Percentiles rank a stretch among this genome's conserved stretches.
Evolutionary conservation across 495 filamentous ascomycete genomes (phyloP).

Genomic region (Tuber melanosporum): DNA sequence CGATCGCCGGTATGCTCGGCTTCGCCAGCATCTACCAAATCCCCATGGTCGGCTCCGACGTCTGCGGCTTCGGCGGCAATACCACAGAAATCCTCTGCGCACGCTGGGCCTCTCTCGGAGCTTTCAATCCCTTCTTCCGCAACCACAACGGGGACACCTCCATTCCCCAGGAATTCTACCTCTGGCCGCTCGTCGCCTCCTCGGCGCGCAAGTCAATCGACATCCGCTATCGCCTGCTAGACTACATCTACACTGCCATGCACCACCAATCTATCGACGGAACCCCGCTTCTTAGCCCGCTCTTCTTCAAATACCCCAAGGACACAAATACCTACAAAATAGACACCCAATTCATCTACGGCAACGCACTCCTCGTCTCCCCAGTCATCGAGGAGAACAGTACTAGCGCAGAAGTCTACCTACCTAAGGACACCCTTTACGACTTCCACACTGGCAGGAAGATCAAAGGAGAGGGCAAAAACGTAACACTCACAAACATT

Average conservation of each 20-base stretch:
- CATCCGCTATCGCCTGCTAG: slow-evolving; percentile 67
- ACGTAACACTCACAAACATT: slow-evolving; percentile 51
- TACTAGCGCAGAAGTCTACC: slow-evolving; percentile 63
- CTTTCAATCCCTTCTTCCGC: slow-evolving; percentile 77
- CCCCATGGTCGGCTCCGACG: slow-evolving; percentile 78
- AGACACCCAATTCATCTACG: slow-evolving; percentile 68
- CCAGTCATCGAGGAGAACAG: slow-evolving; percentile 61
- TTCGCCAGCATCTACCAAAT: slow-evolving; percentile 78
- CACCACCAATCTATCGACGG: slow-evolving; percentile 60
- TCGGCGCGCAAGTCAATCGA: slow-evolving; percentile 66
- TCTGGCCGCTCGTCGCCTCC: slow-evolving; percentile 57
- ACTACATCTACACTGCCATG: slow-evolving; percentile 77
- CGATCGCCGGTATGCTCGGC: slow-evolving; percentile 62
- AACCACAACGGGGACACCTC: slow-evolving; percentile 58
- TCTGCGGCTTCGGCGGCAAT: slow-evolving; percentile 68
- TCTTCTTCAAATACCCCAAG: slow-evolving; percentile 66
- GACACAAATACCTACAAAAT: slow-evolving; percentile 57
- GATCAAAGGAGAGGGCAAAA: slow-evolving; percentile 53
- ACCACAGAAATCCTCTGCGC: slow-evolving; percentile 75
- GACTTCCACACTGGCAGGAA: slow-evolving; percentile 61
- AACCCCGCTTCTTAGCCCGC: slow-evolving; percentile 57
- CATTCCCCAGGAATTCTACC: slow-evolving; percentile 71
- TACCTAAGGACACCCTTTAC: slow-evolving; percentile 70
- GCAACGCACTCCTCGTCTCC: slow-evolving; percentile 61
- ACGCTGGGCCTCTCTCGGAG: slow-evolving; percentile 75